Base-by-base conservation (phyloP, 108 stramenopile species). In the Skeletonema tropicum region DNA sequence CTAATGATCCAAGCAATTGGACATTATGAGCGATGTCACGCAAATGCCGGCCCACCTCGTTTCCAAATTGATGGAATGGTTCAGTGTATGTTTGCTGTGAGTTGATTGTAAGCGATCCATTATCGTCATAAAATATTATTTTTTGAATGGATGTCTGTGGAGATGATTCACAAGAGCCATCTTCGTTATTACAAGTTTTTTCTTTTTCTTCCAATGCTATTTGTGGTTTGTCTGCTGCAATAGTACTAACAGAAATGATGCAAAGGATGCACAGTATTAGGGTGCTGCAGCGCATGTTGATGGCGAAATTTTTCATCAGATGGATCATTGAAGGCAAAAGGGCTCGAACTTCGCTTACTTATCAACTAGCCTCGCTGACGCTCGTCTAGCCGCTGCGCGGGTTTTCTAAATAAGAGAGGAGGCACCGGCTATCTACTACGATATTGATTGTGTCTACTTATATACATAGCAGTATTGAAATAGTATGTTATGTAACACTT, bases 101-200 rank as follows among this genome's bases (percentile, higher is more conserved):
- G 52, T 55, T 55, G 23, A 55, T 55, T 23, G 52, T 55, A 55
- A 55, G 52, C 19, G 52, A 55, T 55, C 52, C 23, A 55, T 55
- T n/a, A 8, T 55, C 23, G 23, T 55, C n/a, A n/a, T 55, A 25
- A 4, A 17, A 55, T n/a, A 55, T 55, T 25, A 55, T 55, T 55
- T 55, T 55, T 55, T 21, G 21, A 55, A 55, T 23, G 4, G 52
- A 25, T 23, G 52, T n/a, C 23, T 5, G 9, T 25, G 52, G 19
- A 55, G 52, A 25, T 8, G 52, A 25, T 8, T 55, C 52, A 10
- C 52, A 55, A 14, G 21, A n/a, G 7, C 52, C 52, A 9, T 55
- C 52, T 23, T 55, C 23, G 19, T 7, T 14, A 46, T 46, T 49
- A 23, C 52, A 55, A 10, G 23, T 52, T 9, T 0, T 0, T 23